A percentile compares a stretch with the other conserved stretches of the same genome.
Conservation (phyloP, 176 grass and related monocot species). For the Triticum urartu region DNA sequence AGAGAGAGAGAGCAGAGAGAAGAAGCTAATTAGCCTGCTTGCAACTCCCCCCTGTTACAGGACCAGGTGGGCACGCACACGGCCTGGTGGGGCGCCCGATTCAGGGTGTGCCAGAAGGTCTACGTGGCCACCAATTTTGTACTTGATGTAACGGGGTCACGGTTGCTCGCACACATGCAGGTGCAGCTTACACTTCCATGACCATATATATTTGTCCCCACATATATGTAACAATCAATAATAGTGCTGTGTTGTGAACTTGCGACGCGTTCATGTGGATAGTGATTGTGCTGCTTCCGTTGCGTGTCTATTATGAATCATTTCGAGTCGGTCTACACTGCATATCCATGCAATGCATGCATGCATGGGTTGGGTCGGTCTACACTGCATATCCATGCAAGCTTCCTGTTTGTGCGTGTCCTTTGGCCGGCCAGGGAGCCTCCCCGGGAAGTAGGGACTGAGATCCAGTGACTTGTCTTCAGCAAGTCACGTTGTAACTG, state of each 20-base stretch:
- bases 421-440: not conserved
- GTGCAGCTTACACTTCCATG: not conserved
- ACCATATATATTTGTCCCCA: slow-evolving; percentile 4
- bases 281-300: too few relatives aligned
- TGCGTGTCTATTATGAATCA: too few relatives aligned
- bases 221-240: not conserved
- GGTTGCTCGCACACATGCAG: not conserved
- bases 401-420: not conserved
- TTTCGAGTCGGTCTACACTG: not conserved
- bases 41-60: slow-evolving; percentile 31
- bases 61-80: slow-evolving; percentile 24
- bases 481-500: too few relatives aligned
- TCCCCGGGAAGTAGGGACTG: not conserved
- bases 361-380: not conserved
- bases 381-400: not conserved
- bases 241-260: not conserved
- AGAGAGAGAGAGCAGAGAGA: not conserved
- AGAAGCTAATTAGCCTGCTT: not conserved
- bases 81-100: not conserved
- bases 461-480: too few relatives aligned
- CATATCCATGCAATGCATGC: not conserved
- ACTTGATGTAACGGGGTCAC: slow-evolving; percentile 38
- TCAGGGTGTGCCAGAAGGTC: not conserved
- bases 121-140: slow-evolving; percentile 55
- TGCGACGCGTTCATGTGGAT: too few relatives aligned